Percentiles rank a stretch among this genome's conserved stretches.
phyloP scores from a whole-genome alignment of 768 basidiomycete species.

The Termitomyces sp. region DNA sequence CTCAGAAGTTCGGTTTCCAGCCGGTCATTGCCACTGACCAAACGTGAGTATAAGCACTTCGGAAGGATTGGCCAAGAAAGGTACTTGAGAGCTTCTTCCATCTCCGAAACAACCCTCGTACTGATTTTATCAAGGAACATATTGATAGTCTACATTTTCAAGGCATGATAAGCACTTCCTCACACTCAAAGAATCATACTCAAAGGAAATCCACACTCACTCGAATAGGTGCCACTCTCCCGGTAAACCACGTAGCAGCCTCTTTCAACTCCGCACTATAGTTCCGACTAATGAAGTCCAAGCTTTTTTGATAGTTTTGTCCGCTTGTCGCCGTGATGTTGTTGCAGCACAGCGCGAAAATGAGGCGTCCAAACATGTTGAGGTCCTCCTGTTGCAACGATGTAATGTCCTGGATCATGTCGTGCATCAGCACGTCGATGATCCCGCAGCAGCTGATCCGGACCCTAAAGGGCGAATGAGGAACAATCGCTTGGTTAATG shows the following conservation, averaged over 20 bases:
- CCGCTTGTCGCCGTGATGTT: slow-evolving; percentile 56
- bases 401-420: slow-evolving; percentile 55
- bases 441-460: slow-evolving; percentile 87
- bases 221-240: slow-evolving; percentile 67
- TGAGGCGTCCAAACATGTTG: slow-evolving; percentile 76
- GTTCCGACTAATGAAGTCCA: slow-evolving; percentile 67
- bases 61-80: slow-evolving; percentile 15
- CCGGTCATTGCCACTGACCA: slow-evolving; percentile 66
- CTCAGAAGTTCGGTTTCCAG: slow-evolving; percentile 81
- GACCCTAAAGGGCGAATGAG: slow-evolving; percentile 41
- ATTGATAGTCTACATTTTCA: slow-evolving; percentile 57
- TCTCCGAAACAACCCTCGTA: slow-evolving; percentile 66
- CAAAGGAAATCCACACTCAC: slow-evolving; percentile 25
- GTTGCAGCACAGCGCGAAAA: slow-evolving; percentile 76
- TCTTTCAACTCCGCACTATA: slow-evolving; percentile 86
- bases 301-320: slow-evolving; percentile 63
- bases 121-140: slow-evolving; percentile 81
- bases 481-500: neutral
- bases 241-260: slow-evolving; percentile 70
- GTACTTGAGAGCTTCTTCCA: slow-evolving; percentile 81
- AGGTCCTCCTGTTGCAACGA: slow-evolving; percentile 86
- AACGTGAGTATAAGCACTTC: neutral
- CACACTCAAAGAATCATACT: no score
- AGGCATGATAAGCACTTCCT: neutral
- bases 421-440: slow-evolving; percentile 80